Conservation (phyloP, 768 basidiomycete genomes). For the Glaciozyma antarctica region DNA sequence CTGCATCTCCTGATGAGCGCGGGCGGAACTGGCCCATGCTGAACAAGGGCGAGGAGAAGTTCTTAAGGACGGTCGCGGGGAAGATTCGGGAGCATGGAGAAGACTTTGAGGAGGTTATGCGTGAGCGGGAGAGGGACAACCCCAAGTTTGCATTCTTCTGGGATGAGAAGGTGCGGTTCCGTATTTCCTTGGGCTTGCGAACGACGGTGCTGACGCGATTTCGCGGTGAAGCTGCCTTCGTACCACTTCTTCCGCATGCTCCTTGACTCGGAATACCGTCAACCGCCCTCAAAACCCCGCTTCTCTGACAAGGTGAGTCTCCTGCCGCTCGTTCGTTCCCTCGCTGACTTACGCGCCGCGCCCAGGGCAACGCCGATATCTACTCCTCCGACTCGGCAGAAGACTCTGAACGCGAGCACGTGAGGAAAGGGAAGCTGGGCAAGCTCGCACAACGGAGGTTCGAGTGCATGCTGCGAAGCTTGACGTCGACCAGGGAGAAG, state of each 20-base stretch:
- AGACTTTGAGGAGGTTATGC: slow-evolving; percentile 89
- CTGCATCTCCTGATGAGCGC: background rate
- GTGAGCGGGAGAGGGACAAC: slow-evolving; percentile 89
- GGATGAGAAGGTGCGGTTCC: slow-evolving; percentile 39
- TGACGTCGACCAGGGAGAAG: slow-evolving; percentile 78
- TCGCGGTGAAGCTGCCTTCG: slow-evolving; percentile 38
- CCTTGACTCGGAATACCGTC: slow-evolving; percentile 40
- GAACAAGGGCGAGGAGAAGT: slow-evolving; percentile 63
- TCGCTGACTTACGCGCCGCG: background rate
- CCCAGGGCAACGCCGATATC: slow-evolving; percentile 40
- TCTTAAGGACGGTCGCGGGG: slow-evolving; percentile 75
- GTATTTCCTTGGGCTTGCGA: background rate
- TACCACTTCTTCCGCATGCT: slow-evolving; percentile 42
- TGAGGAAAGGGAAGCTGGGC: slow-evolving; percentile 64
- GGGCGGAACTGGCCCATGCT: slow-evolving; percentile 29
- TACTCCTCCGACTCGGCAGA: slow-evolving; percentile 66
- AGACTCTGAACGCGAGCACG: slow-evolving; percentile 78
- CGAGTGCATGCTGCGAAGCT: slow-evolving; percentile 76
- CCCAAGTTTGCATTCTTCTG: slow-evolving; percentile 93
- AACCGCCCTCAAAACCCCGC: slow-evolving; percentile 36
- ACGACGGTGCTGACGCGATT: background rate
- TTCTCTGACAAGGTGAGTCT: slow-evolving; percentile 41
- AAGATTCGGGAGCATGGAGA: slow-evolving; percentile 72
- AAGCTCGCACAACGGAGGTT: slow-evolving; percentile 71
- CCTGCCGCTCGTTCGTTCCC: background rate